Evolutionary conservation across 2,329 filamentous ascomycete species (phyloP).

Genomic region (Hypoxylon sp.): DNA sequence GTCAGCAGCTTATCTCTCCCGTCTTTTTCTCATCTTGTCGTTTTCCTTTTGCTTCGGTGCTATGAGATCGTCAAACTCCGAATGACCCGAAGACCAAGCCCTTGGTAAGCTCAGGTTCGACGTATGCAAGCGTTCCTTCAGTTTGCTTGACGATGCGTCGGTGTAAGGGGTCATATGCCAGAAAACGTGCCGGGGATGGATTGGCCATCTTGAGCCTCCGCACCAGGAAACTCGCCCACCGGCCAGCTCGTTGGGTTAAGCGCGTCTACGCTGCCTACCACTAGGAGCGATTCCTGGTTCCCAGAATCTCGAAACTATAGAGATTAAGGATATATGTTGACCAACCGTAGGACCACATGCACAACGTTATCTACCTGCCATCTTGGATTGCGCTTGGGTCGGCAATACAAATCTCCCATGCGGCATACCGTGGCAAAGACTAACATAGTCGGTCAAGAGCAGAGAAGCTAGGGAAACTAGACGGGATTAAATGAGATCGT

Average conservation of each 20-base stretch:
- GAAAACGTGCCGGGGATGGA: conserved; percentile 35
- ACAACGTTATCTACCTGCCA: conserved; percentile 21
- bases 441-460: conserved; percentile 30
- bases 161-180: conserved; percentile 34
- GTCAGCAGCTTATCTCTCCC: not conserved
- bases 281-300: conserved; percentile 34
- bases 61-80: conserved; percentile 14
- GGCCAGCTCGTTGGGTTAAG: conserved; percentile 5
- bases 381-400: conserved; percentile 32
- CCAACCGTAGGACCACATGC: conserved; percentile 9
- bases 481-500: conserved; percentile 21
- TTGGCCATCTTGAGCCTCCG: conserved; percentile 34
- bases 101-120: conserved; percentile 23
- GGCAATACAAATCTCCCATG: conserved; percentile 19
- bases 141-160: conserved; percentile 34
- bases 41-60: conserved; percentile 6
- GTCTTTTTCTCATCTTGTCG: conserved; percentile 9
- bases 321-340: conserved; percentile 22
- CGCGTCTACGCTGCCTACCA: conserved; percentile 30
- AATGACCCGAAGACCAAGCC: conserved; percentile 14
- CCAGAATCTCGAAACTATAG: conserved; percentile 11
- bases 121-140: conserved; percentile 25
- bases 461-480: conserved; percentile 19
- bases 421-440: conserved; percentile 22
- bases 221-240: conserved; percentile 5